A percentile compares a stretch with the other conserved stretches of the same genome.
These are phyloP conservation scores for Puccinia triticina DNA, from an alignment of 1,284 basidiomycete species.

Conservation along the genomic window DNA sequence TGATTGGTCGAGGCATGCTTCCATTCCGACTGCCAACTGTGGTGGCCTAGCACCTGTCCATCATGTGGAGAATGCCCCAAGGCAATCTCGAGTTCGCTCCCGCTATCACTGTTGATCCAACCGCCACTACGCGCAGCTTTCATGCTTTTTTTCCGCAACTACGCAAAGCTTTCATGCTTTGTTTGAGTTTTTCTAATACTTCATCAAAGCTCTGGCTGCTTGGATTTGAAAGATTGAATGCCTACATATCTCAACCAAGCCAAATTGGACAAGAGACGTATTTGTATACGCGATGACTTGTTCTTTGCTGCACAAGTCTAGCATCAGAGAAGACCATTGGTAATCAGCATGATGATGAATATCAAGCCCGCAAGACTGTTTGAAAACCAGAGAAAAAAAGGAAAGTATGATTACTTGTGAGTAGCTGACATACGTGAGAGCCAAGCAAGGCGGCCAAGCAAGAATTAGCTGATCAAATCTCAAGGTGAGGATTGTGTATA, in stretches of 20 bases:
- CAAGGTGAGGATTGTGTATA: background rate
- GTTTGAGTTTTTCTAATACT: conserved; percentile 47
- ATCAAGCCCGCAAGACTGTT: background rate
- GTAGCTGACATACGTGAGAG: conserved; percentile 2
- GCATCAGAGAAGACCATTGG: background rate
- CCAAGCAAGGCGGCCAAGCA: background rate
- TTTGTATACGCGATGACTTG: background rate
- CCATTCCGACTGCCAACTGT: conserved; percentile 2
- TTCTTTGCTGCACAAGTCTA: background rate
- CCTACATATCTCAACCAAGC: conserved; percentile 1
- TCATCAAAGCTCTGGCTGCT: conserved; percentile 46
- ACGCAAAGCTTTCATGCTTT: no score
- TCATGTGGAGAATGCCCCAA: conserved; percentile 9
- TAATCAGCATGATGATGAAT: conserved; percentile 16
- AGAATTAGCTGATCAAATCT: background rate
- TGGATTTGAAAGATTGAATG: conserved; percentile 23
- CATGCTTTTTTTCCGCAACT: no score
- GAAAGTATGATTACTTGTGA: background rate
- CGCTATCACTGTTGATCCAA: conserved; percentile 40
- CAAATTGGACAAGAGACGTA: background rate
- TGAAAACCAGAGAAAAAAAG: background rate
- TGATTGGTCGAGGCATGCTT: conserved; percentile 4
- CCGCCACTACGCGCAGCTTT: conserved; percentile 49
- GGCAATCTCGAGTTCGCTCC: conserved; percentile 43
- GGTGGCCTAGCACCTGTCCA: background rate